Base-by-base conservation (phyloP, 305 asterid species). In the Andrographis paniculata region DNA sequence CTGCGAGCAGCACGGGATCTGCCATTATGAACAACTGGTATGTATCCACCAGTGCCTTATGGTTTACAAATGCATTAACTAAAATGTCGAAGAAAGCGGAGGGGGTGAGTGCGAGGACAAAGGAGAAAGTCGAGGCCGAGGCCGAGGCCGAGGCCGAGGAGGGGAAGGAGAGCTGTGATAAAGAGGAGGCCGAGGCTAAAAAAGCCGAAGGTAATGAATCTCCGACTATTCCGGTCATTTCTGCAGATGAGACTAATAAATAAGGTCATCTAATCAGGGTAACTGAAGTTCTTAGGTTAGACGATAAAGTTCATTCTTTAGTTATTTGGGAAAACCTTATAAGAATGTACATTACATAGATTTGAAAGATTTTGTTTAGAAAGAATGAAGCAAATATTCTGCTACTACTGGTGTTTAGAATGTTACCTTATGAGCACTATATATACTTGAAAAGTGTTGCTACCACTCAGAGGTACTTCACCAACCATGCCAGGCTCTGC, bases 401-500 rank as follows among this genome's bases (percentile, higher is more conserved):
- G 53, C 28, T 64, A 64, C 60, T 62, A 55, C 56, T 48, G 51
- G 53, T 21, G 56, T 61, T 66, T 57, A 61, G 40, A 60, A 42
- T 44, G 9, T 40, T 28, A 17, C 43, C 39, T 50, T 60, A 31
- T 22, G 55, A 18, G 50, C 50, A 27, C 19, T 41, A 45, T n/a
- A n/a, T n/a, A n/a, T n/a, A n/a, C n/a, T n/a, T n/a, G n/a, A n/a
- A n/a, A n/a, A n/a, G n/a, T n/a, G n/a, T n/a, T n/a, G n/a, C n/a
- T n/a, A 20, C 53, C 40, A 44, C 52, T 67, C 68, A 69, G 44
- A 77, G 70, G 75, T 81, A 85, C 72, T 70, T 76, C 87, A 66
- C 73, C 79, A 82, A 61, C 86, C 95, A 82, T 54, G 82, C 83
- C 80, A 89, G 63, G 73, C 88, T 86, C 98, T 89, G 92, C 49